Evolutionary conservation across 2,329 filamentous ascomycete genomes (phyloP), one percentile per base, ranked within the genome.

Genomic region (Sporothrix pseudoabietina): DNA sequence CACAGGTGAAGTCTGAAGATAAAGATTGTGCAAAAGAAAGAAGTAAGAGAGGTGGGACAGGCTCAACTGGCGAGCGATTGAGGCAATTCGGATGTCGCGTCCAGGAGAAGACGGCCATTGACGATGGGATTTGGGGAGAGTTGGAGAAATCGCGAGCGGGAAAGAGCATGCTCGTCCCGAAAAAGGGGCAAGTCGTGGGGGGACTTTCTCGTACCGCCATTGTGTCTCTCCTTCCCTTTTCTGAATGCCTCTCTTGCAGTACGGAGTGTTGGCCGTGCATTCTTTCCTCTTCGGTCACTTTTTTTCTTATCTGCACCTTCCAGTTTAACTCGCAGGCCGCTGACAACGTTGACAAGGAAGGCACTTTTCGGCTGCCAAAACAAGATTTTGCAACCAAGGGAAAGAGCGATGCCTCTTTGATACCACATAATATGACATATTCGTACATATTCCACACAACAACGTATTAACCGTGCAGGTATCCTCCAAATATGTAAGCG

Each of bases 341-440:
- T 14, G 12, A 6, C 22, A 41, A 22, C 39, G 8, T 41, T 41
- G 41, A 49, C 39, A 30, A 10, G 66, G 66, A 69, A 69, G 30
- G 47, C 66, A 26, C 30, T 65, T 10, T 7, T 19, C 32, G n/a
- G n/a, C 59, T 63, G 59, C 19, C 65, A 54, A 69, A 69, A 69
- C 66, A 69, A 55, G 66, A 59, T 30, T 55, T 69, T 26, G 19
- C 30, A 55, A 41, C 49, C 49, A 54, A 55, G n/a, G 47, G 66
- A 55, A 69, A 55, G 66, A 69, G 49, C 66, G 19, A 55, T 14
- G 61, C 12, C n/a, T 44, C 35, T 3, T 66, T 10, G 12, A 47
- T 66, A 30, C 61, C 22, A 47, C 61, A 47, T 47, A 66, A 47
- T 47, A 66, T 66, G 61, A 66, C 61, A 66, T 47, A 66, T 66